Base-by-base conservation (phyloP, 139 green algal genomes). In the Chlorella sp. region DNA sequence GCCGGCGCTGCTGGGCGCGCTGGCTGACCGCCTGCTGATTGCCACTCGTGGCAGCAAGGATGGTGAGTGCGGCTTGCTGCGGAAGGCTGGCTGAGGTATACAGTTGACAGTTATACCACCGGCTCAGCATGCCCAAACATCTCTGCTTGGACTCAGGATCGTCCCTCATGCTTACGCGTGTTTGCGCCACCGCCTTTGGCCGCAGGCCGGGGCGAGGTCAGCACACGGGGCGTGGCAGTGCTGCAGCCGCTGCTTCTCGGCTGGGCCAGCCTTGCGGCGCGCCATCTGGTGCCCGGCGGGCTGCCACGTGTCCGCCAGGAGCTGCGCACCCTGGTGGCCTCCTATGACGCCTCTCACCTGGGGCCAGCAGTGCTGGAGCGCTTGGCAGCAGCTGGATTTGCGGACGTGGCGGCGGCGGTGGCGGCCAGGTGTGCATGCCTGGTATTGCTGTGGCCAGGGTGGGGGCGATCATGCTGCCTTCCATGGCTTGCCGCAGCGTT, bases 1-100 rank as follows among this genome's bases (percentile, higher is more conserved):
- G 20, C 51, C 81, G 2, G 81, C 86, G n/a, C 74, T 93, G 86
- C 72, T 80, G 15, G 90, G 74, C 34, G 85, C 84, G 20, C 89
- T 93, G 76, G 89, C 86, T 23, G 90, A 93, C 74, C 74, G 90
- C 30, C 87, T 93, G 44, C 74, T 93, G 25, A 51, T 93, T 26
- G 86, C 72, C 51, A 71, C 47, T 0, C 41, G 51, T 21, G 18
- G 55, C 51, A 60, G 51, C 51, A 60, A 60, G 51, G 51, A 60
- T 15, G 51, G 51, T 60, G 51, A 21, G 51, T 21, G 13, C 12
- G 12, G 11, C 12, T 23, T 60, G 51, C 12, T n/a, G n/a, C n/a
- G n/a, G n/a, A n/a, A n/a, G n/a, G n/a, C n/a, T n/a, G n/a, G n/a
- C n/a, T n/a, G n/a, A n/a, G n/a, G n/a, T n/a, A n/a, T n/a, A n/a